Base-by-base conservation (phyloP, 768 basidiomycete genomes). In the Gloeostereum incarnatum region DNA sequence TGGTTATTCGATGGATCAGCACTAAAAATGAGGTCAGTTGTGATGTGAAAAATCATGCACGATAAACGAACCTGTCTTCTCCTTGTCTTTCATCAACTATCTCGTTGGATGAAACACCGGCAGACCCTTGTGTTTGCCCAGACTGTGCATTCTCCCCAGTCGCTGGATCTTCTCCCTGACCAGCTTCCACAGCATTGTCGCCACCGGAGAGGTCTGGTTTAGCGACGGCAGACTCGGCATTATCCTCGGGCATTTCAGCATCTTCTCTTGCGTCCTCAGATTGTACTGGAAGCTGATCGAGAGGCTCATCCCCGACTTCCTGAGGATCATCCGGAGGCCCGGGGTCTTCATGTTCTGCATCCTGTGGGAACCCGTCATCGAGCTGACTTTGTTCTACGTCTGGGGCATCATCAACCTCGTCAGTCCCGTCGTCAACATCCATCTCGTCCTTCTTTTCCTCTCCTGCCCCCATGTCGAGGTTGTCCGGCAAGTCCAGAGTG, bases 401-500 rank as follows among this genome's bases (percentile, higher is more conserved):
- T 30, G 41, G 35, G 11, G 37, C 37, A 6, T 56, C 55, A 21
- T 55, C 56, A 22, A 44, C 42, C 35, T 59, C 53, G 16, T 62
- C 59, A 9, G 56, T 58, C 24, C 59, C 56, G 11, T 46, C 52
- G 39, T 53, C 52, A 21, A 42, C 36, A 10, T 56, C 50, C n/a
- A 50, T 49, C 39, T 49, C 51, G 9, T 50, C 57, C 25, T 60
- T 57, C 16, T 50, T 45, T 8, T 62, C 58, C 34, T 55, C 50
- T 4, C 63, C 65, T 20, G 66, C 63, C 36, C 55, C 62, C 22
- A 38, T 40, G 24, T 61, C 72, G 9, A 93, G 55, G 38, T 89
- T 65, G 23, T 97, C 93, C 0, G 94, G 94, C 7, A 98, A 69
- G 50, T 98, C 85, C 31, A 98, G 70, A 4, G 78, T 80, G 36